Evolutionary conservation across 805 yeast genomes (phyloP).

Genomic region (Yamadazyma phyllophila): DNA sequence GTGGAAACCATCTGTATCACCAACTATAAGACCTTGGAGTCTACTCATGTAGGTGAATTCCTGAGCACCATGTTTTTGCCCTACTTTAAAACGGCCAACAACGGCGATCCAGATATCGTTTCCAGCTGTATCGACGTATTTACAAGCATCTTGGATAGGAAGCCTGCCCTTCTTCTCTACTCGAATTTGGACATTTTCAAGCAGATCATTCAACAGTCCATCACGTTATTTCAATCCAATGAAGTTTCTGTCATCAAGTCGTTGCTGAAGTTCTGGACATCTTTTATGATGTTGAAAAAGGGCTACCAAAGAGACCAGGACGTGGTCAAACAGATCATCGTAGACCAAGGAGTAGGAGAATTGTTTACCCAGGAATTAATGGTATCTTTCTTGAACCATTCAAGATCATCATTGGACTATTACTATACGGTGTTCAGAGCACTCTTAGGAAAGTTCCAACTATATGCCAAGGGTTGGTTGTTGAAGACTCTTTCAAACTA

Average conservation of each 20-base stretch:
- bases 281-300: conserved; percentile 43
- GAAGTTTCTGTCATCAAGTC: conserved; percentile 58
- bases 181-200: conserved; percentile 23
- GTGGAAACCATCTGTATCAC: conserved; percentile 44
- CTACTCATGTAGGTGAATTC: conserved; percentile 32
- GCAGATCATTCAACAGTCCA: conserved; percentile 4
- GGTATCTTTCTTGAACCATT: conserved; percentile 35
- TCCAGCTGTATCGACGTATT: conserved; percentile 53
- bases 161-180: conserved; percentile 47
- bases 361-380: not conserved
- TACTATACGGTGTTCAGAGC: conserved; percentile 53
- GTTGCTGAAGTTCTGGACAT: conserved; percentile 54
- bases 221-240: conserved; percentile 22
- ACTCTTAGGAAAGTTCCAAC: conserved; percentile 46
- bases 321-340: conserved; percentile 17
- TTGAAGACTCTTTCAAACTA: conserved; percentile 8
- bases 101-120: conserved; percentile 57
- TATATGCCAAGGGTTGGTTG: conserved; percentile 50
- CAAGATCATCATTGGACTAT: conserved; percentile 61
- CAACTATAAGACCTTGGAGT: conserved; percentile 27
- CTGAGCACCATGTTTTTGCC: conserved; percentile 37
- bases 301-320: conserved; percentile 45
- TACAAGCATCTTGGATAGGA: conserved; percentile 45
- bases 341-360: conserved; percentile 12
- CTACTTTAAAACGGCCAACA: conserved; percentile 41